A percentile compares a stretch with the other conserved stretches of the same genome.
These are phyloP conservation scores for Blastocystis sp. DNA, from an alignment of 352 stramenopile genomes.

Conservation along the genomic window DNA sequence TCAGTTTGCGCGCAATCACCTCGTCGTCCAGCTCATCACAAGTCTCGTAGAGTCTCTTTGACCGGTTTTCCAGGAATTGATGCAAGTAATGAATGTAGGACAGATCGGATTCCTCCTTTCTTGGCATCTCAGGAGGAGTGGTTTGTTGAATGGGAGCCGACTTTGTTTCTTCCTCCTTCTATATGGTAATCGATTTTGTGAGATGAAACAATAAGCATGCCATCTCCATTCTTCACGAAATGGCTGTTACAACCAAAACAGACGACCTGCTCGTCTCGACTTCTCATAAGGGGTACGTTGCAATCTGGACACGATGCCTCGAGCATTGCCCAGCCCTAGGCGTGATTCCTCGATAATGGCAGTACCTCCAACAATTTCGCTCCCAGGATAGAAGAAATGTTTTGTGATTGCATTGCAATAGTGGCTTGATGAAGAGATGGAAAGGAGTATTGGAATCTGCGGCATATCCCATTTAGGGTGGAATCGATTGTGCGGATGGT, in stretches of 20 bases:
- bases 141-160: background rate
- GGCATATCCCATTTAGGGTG: background rate
- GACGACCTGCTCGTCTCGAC: constrained; percentile 8
- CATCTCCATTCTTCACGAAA: background rate
- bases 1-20: constrained; percentile 21
- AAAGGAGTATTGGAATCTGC: background rate
- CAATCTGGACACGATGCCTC: background rate
- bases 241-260: constrained; percentile 46
- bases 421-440: background rate
- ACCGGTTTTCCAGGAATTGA: background rate
- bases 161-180: constrained; percentile 24
- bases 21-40: background rate
- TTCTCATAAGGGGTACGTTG: constrained; percentile 54
- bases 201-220: background rate
- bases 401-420: constrained; percentile 6
- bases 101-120: background rate
- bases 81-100: background rate
- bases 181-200: background rate
- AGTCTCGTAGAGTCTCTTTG: background rate
- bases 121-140: background rate
- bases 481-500: no score
- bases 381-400: constrained; percentile 11
- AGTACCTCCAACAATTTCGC: constrained; percentile 52
- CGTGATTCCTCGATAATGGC: background rate
- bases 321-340: constrained; percentile 48